Evolutionary conservation across 352 stramenopile species (phyloP), one percentile per base, ranked within the genome.

Genomic region (Pythium monospermum): DNA sequence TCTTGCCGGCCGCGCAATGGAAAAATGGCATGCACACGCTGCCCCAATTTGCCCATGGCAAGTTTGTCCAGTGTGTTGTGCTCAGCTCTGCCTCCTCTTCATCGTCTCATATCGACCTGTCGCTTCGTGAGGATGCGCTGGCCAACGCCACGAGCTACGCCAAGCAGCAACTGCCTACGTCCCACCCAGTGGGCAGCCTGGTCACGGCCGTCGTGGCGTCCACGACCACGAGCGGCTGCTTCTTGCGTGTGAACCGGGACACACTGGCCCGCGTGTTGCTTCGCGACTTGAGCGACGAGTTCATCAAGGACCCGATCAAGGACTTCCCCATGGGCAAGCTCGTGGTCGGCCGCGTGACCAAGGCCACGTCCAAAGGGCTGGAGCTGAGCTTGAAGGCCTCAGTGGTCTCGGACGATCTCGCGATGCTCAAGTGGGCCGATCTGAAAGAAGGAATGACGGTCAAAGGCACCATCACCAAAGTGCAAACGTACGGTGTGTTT

Each of bases 401-500:
- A 6, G 68, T 96, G 7, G 74, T 98, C 8, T 88, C 96, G n/a
- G 77, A 96, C 31, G 83, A 93, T 49, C 78, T 87, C 38, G 64
- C 71, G 8, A 71, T 86, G 53, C 52, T 98, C 30, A 87, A 81
- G 53, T 94, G 91, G 67, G 85, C 89, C 58, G 88, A 98, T 49
- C 76, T 99, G 31, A 69, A 87, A 53, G 72, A 91, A 25, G 90
- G 90, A 22, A 66, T 85, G 28, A 98, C 93, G 27, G 87, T 98
- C 49, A 98, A 96, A 66, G 96, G 91, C 50, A 97, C 89, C 49
- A 94, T 99, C 61, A 96, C 89, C 15, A 95, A 96, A 59, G 77
- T 99, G 21, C 91, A 98, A 62, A 62, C 75, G 26, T 99, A 98
- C 61, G 96, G 96, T 38, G 94, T 98, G 18, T 98, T 98, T 62